Evolutionary conservation across 306 rosid species (phyloP).

Genomic region (Pyrus bretschneideri): DNA sequence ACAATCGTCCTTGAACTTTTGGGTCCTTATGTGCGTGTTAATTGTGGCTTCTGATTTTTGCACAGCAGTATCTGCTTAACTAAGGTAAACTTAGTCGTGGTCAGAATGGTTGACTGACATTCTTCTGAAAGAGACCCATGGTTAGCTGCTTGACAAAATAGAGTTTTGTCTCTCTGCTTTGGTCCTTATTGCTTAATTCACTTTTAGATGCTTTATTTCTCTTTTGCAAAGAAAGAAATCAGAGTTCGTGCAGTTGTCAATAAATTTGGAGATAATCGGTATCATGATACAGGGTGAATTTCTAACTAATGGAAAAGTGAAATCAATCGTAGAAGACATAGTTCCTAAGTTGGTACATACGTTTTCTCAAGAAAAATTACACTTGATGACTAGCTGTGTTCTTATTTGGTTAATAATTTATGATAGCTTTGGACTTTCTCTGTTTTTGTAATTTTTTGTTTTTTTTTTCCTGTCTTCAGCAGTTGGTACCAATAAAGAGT

Average conservation of each 20-base stretch:
- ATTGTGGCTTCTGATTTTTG: background rate
- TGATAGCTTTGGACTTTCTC: slow-evolving; percentile 21
- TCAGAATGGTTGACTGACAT: background rate
- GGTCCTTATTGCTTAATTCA: background rate
- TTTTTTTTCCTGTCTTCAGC: slow-evolving; percentile 35
- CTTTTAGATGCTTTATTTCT: background rate
- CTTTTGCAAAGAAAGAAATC: background rate
- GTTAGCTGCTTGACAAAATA: background rate
- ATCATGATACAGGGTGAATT: background rate
- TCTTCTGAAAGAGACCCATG: background rate
- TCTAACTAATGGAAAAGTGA: background rate
- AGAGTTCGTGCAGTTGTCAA: background rate
- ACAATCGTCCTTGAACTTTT: background rate
- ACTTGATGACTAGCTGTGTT: background rate
- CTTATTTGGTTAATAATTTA: background rate
- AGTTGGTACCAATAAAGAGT: slow-evolving; percentile 91
- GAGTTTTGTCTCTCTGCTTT: background rate
- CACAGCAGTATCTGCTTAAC: background rate
- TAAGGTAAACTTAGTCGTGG: background rate
- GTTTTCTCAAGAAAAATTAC: background rate
- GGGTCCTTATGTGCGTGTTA: background rate
- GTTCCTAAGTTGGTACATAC: background rate
- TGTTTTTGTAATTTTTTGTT: slow-evolving; percentile 12
- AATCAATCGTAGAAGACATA: background rate
- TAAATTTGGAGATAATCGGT: background rate